phyloP scores from a whole-genome alignment of 2,329 filamentous ascomycete genomes.

The Sporothrix variecibatus region DNA sequence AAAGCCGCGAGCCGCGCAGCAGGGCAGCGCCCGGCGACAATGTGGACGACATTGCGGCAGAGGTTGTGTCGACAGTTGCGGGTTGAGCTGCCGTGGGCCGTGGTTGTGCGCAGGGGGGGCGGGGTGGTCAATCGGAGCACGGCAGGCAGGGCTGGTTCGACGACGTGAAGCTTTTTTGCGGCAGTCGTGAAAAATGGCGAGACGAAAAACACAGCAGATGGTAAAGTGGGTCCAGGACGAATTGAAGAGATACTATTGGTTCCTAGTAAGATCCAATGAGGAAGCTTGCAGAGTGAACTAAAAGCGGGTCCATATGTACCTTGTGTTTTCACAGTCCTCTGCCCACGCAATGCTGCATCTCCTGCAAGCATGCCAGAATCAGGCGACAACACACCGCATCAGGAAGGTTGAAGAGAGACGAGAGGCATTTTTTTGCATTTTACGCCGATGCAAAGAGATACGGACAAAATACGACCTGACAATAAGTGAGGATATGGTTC shows the following conservation, averaged over 20 bases:
- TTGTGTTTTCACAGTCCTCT: background rate
- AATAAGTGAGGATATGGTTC: background rate
- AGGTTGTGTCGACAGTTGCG: background rate
- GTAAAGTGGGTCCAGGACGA: background rate
- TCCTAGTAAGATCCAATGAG: background rate
- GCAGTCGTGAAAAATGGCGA: slow-evolving; percentile 1
- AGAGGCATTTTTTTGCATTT: slow-evolving; percentile 5
- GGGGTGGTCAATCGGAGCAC: background rate
- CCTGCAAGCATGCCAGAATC: slow-evolving; percentile 3
- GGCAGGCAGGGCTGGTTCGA: background rate
- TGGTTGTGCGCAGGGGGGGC: background rate
- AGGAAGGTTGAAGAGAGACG: slow-evolving; percentile 3
- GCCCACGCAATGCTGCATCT: background rate
- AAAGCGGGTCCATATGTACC: background rate
- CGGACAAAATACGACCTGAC: background rate
- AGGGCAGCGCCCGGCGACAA: slow-evolving; percentile 67
- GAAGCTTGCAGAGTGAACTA: background rate
- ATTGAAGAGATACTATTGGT: background rate
- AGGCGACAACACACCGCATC: slow-evolving; percentile 2
- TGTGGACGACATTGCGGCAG: slow-evolving; percentile 35
- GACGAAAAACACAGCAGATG: slow-evolving; percentile 16
- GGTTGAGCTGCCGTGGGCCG: background rate
- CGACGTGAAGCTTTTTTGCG: slow-evolving; percentile 16
- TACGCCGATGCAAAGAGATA: background rate
- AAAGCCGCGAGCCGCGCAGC: slow-evolving; percentile 84